Base-by-base conservation (phyloP, 2,329 filamentous ascomycete species). In the Tympanopsis confertula region DNA sequence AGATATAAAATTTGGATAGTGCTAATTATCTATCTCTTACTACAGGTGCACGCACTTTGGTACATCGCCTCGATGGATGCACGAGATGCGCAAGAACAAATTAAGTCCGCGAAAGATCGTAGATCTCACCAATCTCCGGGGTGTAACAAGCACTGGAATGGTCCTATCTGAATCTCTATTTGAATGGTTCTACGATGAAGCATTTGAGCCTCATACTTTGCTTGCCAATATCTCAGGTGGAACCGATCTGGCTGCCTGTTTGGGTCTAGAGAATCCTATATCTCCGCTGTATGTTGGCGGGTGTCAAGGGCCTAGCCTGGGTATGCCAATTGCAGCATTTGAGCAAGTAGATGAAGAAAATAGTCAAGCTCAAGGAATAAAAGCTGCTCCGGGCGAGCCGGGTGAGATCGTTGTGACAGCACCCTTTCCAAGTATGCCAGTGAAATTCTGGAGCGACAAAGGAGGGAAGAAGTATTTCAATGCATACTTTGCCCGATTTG, bases 141-240 rank as follows among this genome's bases (percentile, higher is more conserved):
- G 63, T 3, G 66, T 74, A 5, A 68, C 59, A 3, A 68, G 66
- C 36, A 76, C 72, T 14, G 69, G 69, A 14, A 77, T 71, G 69
- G 84, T 91, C 0, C 66, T 91, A 3, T 75, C 82, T 0, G 76
- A 87, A 36, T 72, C 80, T 28, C 63, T 86, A 22, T 89, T 87
- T 50, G 78, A 86, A 51, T 93, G 86, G 85, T 77, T 80, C 56
- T 79, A 78, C 52, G 71, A 77, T 46, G 51, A 65, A 5, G 83
- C 68, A 0, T 93, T 93, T 52, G 81, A 83, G 0, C 43, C 63
- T 1, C 61, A 66, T 35, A 71, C 78, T 0, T 83, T 86, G 18
- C 63, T 93, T 2, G 68, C 62, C 19, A 89, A 88, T 51, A 79
- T 88, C 26, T 80, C 78, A 1, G 84, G 84, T 4, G 84, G 84